phyloP scores from a whole-genome alignment of 495 filamentous ascomycete species.

The Hyaloscypha variabilis region DNA sequence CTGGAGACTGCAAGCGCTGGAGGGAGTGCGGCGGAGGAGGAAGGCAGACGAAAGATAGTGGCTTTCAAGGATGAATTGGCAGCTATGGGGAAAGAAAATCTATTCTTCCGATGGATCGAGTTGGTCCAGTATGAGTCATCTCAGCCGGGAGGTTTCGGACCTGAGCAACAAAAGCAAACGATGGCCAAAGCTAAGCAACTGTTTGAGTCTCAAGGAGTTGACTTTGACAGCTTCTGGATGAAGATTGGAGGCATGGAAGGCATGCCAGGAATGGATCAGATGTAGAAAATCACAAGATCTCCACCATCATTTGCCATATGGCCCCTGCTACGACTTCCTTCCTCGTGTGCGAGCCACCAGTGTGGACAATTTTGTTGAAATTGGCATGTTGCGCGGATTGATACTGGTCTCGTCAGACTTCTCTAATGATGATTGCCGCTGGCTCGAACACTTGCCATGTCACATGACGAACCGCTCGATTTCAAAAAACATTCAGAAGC shows the following conservation, averaged over 20 bases:
- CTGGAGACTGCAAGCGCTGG: constrained; percentile 52
- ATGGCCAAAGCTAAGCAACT: constrained; percentile 67
- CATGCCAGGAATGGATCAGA: constrained; percentile 48
- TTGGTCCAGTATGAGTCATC: constrained; percentile 80
- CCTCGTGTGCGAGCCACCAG: too few species aligned
- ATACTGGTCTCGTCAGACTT: too few species aligned
- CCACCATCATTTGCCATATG: too few species aligned
- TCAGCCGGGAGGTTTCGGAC: constrained; percentile 70
- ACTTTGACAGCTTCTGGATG: constrained; percentile 77
- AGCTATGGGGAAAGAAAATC: constrained; percentile 73
- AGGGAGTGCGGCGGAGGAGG: constrained; percentile 54
- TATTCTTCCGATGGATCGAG: constrained; percentile 88
- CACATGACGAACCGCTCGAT: too few species aligned
- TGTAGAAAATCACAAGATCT: constrained; percentile 11
- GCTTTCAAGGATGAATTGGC: constrained; percentile 71
- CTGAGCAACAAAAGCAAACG: constrained; percentile 64
- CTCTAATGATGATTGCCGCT: too few species aligned
- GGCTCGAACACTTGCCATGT: too few species aligned
- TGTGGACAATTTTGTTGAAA: too few species aligned
- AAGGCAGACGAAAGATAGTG: constrained; percentile 63
- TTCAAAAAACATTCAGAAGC: too few species aligned
- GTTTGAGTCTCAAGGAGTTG: constrained; percentile 69
- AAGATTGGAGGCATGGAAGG: constrained; percentile 69
- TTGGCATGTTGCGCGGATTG: too few species aligned
- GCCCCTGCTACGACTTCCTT: too few species aligned